Evolutionary conservation across 2,329 filamentous ascomycete genomes (phyloP), one percentile per base, ranked within the genome.

Genomic region (Colletotrichum spaethianum): DNA sequence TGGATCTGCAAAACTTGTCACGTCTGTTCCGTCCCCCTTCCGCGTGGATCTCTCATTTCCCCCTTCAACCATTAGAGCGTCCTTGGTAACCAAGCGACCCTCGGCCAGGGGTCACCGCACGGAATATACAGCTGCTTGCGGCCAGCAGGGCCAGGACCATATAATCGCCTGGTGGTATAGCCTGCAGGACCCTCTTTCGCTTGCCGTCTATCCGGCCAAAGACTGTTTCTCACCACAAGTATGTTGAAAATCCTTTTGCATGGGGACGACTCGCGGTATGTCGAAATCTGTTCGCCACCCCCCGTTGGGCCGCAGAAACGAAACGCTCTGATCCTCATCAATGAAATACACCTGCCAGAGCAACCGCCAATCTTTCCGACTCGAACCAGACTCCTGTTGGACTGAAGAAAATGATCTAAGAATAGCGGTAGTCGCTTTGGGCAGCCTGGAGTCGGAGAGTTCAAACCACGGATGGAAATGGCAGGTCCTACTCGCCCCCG

Each of bases 141-240:
- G 53, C 44, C 67, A 66, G 18, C 33, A 31, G 36, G 55, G 55
- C n/a, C 28, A 26, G 20, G 56, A 57, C 9, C n/a, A 33, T 42
- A 31, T 33, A 71, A 33, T 26, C 50, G 64, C 57, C 64, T 71
- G 48, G 50, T 59, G 64, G 53, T 69, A 60, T 63, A 40, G n/a
- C n/a, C 50, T n/a, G 40, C 26, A 38, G 40, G n/a, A 26, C 57
- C 23, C 65, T 63, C 69, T 46, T 50, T 40, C 53, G 36, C 64
- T 44, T 36, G 59, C 59, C 36, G 42, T 28, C 64, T 63, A 53
- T 2, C 59, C 52, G 65, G 38, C 28, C 20, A 23, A 26, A 3
- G 16, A 14, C 52, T 63, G 64, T 60, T 72, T 69, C 57, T 36
- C n/a, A 50, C 36, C 63, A 42, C 23, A 26, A n/a, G 12, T 20